Conservation (phyloP, 306 rosid species). For the Abrus pulchellus region DNA sequence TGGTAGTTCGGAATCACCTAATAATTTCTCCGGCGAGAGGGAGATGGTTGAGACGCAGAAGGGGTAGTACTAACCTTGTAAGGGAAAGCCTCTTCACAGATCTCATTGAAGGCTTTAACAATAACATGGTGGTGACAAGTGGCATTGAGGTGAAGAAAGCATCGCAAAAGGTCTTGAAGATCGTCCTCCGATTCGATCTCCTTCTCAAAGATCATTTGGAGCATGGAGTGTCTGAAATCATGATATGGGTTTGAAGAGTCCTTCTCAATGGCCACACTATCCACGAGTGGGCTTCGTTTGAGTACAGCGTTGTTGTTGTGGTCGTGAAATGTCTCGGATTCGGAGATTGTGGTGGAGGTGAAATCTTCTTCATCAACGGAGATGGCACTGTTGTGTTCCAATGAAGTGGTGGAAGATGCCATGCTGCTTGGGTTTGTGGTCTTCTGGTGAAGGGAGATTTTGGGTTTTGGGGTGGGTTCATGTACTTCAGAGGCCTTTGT, state of each 20-base stretch:
- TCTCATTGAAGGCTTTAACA: constrained; percentile 55
- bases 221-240: constrained; percentile 71
- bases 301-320: neutral
- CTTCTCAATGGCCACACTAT: constrained; percentile 67
- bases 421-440: constrained; percentile 18
- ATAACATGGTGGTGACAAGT: constrained; percentile 55
- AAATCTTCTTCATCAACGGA: constrained; percentile 50
- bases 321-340: constrained; percentile 12
- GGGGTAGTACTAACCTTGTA: constrained; percentile 27
- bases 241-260: constrained; percentile 63
- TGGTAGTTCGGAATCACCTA: too few species aligned
- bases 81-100: constrained; percentile 59
- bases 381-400: constrained; percentile 36
- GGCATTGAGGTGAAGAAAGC: constrained; percentile 66
- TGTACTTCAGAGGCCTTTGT: constrained; percentile 51
- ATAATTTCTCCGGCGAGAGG: neutral
- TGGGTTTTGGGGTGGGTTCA: constrained; percentile 60
- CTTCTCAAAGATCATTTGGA: constrained; percentile 75
- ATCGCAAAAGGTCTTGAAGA: constrained; percentile 63
- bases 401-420: constrained; percentile 58
- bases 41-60: neutral
- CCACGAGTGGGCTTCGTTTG: constrained; percentile 45
- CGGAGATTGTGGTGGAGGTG: constrained; percentile 54
- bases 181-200: constrained; percentile 59
- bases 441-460: neutral